Conservation (phyloP, 2,329 filamentous ascomycete species). For the Hypomyces rosellus region DNA sequence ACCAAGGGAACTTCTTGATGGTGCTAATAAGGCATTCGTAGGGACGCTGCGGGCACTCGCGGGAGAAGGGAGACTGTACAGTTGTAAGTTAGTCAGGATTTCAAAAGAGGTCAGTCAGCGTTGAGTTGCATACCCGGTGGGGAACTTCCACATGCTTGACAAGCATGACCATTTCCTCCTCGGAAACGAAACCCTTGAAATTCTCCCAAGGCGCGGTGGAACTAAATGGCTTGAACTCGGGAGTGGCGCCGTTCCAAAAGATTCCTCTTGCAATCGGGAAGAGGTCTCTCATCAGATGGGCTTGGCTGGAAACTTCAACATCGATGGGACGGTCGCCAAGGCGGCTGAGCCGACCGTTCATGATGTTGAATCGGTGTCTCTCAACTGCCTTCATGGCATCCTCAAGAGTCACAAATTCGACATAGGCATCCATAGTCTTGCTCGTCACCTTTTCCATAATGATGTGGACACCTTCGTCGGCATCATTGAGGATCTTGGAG, state of each 20-base stretch:
- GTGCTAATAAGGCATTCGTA: slow-evolving; percentile 62
- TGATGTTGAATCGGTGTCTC: slow-evolving; percentile 35
- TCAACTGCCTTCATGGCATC: slow-evolving; percentile 50
- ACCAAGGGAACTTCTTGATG: slow-evolving; percentile 58
- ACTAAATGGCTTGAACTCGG: slow-evolving; percentile 31
- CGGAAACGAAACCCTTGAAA: slow-evolving; percentile 55
- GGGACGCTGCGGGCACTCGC: slow-evolving; percentile 56
- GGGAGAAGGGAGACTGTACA: slow-evolving; percentile 51
- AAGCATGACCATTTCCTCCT: slow-evolving; percentile 59
- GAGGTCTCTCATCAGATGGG: slow-evolving; percentile 52
- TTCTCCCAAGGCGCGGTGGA: slow-evolving; percentile 39
- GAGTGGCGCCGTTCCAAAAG: slow-evolving; percentile 44
- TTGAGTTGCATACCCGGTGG: slow-evolving; percentile 45
- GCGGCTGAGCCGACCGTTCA: slow-evolving; percentile 37
- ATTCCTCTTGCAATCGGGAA: slow-evolving; percentile 54
- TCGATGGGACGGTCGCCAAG: slow-evolving; percentile 54
- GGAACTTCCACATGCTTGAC: slow-evolving; percentile 57
- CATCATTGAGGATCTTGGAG: slow-evolving; percentile 47
- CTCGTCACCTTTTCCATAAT: slow-evolving; percentile 58
- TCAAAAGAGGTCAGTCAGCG: slow-evolving; percentile 1
- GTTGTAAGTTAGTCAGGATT: neutral
- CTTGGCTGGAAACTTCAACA: slow-evolving; percentile 50
- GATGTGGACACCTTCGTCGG: slow-evolving; percentile 53
- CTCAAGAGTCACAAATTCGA: slow-evolving; percentile 48
- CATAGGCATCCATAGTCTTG: slow-evolving; percentile 57